Percentiles rank a stretch among this genome's conserved stretches.
These are phyloP conservation scores for Magnusiomyces fungicola DNA, from an alignment of 1,139 yeast genomes.

Conservation along the genomic window DNA sequence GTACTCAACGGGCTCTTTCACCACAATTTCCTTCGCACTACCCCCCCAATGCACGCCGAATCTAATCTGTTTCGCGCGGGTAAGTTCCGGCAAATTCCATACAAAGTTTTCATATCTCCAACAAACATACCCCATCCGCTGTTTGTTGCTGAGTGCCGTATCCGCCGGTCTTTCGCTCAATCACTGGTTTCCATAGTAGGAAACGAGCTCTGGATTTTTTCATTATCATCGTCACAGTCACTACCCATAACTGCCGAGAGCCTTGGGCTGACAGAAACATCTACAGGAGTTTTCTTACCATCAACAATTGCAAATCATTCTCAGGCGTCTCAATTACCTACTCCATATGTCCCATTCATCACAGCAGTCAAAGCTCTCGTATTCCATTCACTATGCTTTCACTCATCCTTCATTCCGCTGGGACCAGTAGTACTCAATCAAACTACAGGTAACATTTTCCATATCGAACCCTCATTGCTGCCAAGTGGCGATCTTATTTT, in stretches of 20 bases:
- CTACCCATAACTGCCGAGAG: constrained; percentile 21
- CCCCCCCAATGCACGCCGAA: constrained; percentile 18
- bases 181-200: constrained; percentile 52
- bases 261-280: constrained; percentile 24
- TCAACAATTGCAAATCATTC: constrained; percentile 33
- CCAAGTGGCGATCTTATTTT: constrained; percentile 34
- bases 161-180: constrained; percentile 46
- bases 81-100: constrained; percentile 26
- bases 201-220: constrained; percentile 55
- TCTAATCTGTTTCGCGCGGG: constrained; percentile 27
- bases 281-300: constrained; percentile 33
- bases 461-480: constrained; percentile 28
- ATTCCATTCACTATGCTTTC: constrained; percentile 42
- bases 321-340: constrained; percentile 37
- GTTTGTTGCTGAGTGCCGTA: constrained; percentile 51
- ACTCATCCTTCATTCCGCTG: constrained; percentile 43
- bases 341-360: constrained; percentile 43
- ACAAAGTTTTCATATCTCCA: constrained; percentile 31
- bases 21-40: too few species aligned
- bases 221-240: constrained; percentile 35
- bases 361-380: constrained; percentile 55
- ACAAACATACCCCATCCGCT: constrained; percentile 22
- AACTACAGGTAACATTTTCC: constrained; percentile 19
- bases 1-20: too few species aligned
- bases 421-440: constrained; percentile 20